Base-by-base conservation (phyloP, 1,284 basidiomycete genomes). In the Pterulicium gracile region DNA sequence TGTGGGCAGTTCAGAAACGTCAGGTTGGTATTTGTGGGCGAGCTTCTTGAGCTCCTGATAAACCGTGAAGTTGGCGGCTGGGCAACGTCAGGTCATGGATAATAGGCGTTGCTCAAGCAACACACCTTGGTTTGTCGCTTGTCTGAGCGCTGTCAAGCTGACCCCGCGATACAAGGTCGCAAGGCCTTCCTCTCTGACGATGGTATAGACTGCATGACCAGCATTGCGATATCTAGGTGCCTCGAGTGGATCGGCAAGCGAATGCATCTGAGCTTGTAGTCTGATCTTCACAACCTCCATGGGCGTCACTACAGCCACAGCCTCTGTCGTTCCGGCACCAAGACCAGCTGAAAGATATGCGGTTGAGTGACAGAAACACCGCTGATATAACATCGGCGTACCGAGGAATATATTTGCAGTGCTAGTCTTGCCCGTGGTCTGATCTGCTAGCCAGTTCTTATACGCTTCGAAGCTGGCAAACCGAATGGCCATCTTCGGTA, bases 261-360 rank as follows among this genome's bases (percentile, higher is more conserved):
- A 98, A 67, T 98, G 95, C 62, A 91, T 88, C 63, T 98, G 96
- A 4, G 96, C 95, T 67, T 99, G 95, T 56, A 99, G 70, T 47
- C 96, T 82, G 61, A 99, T 98, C 73, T 98, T 99, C 61, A 98
- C 91, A 39, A 98, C 95, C 62, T 99, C 95, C 95, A 99, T 98
- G 0, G 95, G 95, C 49, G 90, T 96, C 10, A 98, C 95, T 34
- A 98, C 92, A 7, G 81, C 73, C 14, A 99, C 81, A 3, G 95
- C 95, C 67, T 96, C 95, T 1, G 93, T 92, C 14, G 87, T 88
- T 47, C 95, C 95, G 10, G 95, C 95, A 46, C 86, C 90, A 21
- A 99, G 73, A 59, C 95, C 95, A 56, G 92, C 92, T 89, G 43
- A 10, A 42, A 17, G 51, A 48, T 20, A n/a, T n/a, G n/a, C n/a